Percentiles rank a stretch among this genome's conserved stretches.
phyloP scores from a whole-genome alignment of 2,329 filamentous ascomycete species.

The Fusarium sp. region DNA sequence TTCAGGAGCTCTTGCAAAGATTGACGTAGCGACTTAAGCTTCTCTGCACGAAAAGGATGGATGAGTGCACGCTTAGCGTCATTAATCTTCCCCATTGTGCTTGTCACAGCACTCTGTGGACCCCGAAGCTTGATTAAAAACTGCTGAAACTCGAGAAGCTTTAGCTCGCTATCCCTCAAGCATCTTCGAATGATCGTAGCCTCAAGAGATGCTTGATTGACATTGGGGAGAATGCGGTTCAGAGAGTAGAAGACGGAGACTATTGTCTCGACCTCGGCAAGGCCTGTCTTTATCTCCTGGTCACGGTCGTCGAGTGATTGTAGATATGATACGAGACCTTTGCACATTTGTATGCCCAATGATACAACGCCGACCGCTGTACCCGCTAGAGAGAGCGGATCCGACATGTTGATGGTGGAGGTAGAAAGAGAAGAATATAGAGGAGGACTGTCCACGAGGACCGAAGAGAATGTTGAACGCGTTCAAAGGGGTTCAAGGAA shows the following conservation, averaged over 20 bases:
- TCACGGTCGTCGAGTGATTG: not conserved
- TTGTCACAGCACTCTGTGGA: fast-evolving
- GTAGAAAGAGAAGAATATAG: no score
- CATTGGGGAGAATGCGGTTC: not conserved
- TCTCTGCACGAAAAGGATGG: constrained; percentile 1
- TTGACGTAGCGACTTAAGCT: not conserved
- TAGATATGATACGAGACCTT: not conserved
- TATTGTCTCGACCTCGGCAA: not conserved
- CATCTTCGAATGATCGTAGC: not conserved
- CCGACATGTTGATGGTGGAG: not conserved
- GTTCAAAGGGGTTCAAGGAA: not conserved
- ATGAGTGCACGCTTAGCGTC: not conserved
- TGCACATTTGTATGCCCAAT: not conserved
- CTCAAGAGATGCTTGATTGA: fast-evolving
- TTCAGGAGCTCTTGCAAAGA: not conserved
- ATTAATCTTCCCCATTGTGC: fast-evolving
- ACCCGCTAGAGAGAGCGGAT: not conserved
- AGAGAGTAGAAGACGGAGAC: not conserved
- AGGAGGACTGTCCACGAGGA: not conserved
- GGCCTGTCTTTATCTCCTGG: not conserved
- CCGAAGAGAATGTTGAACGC: not conserved
- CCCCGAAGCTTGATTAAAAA: not conserved
- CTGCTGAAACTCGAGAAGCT: not conserved
- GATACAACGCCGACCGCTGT: not conserved
- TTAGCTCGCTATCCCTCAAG: not conserved